Percentiles rank a stretch among this genome's conserved stretches.
These are phyloP conservation scores for Coccomyxa subellipsoidea DNA, from an alignment of 163 green algal species.

Conservation along the genomic window DNA sequence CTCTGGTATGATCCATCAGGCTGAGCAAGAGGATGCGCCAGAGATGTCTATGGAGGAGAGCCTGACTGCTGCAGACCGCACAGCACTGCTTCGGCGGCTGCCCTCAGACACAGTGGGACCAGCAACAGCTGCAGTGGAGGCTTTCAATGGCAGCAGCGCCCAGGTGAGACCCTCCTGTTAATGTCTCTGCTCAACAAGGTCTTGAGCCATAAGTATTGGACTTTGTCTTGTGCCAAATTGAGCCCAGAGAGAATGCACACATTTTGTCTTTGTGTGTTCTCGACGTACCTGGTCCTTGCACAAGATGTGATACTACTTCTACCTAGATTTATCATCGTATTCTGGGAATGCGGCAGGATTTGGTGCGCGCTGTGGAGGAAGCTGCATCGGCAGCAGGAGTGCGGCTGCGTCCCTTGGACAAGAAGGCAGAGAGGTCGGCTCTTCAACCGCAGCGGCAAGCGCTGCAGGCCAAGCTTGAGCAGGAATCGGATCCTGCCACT, in stretches of 20 bases:
- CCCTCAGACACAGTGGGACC: slow-evolving; percentile 24
- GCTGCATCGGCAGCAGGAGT: slow-evolving; percentile 48
- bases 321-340: no score
- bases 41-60: neutral
- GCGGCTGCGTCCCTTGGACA: slow-evolving; percentile 60
- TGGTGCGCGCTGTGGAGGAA: slow-evolving; percentile 32
- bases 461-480: slow-evolving; percentile 42
- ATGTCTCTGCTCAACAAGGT: neutral
- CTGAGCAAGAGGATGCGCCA: neutral
- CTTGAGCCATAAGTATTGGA: no score
- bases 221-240: neutral
- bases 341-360: no score
- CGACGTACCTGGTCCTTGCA: no score
- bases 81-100: slow-evolving; percentile 27
- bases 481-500: slow-evolving; percentile 44
- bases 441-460: slow-evolving; percentile 39
- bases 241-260: neutral
- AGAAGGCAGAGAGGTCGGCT: slow-evolving; percentile 62
- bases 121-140: slow-evolving; percentile 31
- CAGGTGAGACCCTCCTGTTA: neutral
- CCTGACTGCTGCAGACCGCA: slow-evolving; percentile 20
- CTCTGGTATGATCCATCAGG: neutral
- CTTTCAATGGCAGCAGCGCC: slow-evolving; percentile 19
- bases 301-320: no score
- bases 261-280: no score